Percentiles rank a stretch among this genome's conserved stretches.
Evolutionary conservation across 176 grass and related monocot species (phyloP).

Genomic region (Oryza longistaminata): DNA sequence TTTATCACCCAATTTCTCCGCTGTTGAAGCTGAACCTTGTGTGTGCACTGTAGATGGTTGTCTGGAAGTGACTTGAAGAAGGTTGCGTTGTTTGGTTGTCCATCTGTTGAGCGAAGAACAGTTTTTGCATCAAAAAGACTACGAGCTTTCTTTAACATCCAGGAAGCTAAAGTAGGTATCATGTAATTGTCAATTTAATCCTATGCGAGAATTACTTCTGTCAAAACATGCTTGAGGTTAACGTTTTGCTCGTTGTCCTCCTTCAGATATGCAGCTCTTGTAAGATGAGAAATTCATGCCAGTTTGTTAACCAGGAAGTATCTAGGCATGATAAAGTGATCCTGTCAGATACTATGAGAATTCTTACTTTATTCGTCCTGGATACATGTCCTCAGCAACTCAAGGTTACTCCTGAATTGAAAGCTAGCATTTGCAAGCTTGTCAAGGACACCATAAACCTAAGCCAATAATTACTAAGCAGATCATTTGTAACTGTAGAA

Average conservation of each 20-base stretch:
- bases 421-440: constrained; percentile 59
- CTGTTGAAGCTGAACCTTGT: constrained; percentile 23
- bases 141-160: constrained; percentile 70
- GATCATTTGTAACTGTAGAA: not conserved
- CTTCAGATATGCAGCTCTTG: constrained; percentile 64
- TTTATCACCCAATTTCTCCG: not conserved
- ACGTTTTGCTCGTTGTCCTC: not conserved
- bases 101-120: constrained; percentile 65
- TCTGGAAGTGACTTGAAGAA: constrained; percentile 79
- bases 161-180: constrained; percentile 70
- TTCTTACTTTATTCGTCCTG: constrained; percentile 60
- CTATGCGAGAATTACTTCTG: not conserved
- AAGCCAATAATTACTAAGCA: constrained; percentile 39
- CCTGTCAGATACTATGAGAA: constrained; percentile 60
- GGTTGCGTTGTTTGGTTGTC: constrained; percentile 65
- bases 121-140: constrained; percentile 74
- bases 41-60: constrained; percentile 51
- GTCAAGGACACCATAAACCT: constrained; percentile 78
- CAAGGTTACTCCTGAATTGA: constrained; percentile 46
- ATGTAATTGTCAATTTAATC: not conserved
- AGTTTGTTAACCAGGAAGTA: constrained; percentile 64
- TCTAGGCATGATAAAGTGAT: constrained; percentile 64
- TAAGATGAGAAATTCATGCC: constrained; percentile 65
- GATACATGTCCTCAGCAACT: constrained; percentile 46
- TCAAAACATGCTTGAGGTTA: not conserved